Evolutionary conservation across 257 asterid genomes (phyloP), one percentile per base, ranked within the genome.

Genomic region (Gentiana macrophylla): DNA sequence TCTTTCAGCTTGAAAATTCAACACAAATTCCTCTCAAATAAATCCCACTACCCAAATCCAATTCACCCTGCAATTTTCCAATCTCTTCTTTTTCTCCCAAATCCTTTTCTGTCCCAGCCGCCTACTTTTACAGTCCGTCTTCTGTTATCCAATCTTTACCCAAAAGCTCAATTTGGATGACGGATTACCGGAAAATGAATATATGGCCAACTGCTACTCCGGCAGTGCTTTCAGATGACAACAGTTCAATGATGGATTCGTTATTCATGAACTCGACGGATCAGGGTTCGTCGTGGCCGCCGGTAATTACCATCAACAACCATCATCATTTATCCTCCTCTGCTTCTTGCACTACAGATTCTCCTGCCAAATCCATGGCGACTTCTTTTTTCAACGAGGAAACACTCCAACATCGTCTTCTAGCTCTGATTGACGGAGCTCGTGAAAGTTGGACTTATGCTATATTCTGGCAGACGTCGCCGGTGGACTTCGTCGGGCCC

Each of bases 401-500:
- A 12, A 80, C 82, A 2, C 82, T 89, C 4, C 97, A 89, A 67
- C 93, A 84, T 60, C 82, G 94, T 2, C 83, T 89, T 1, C 87
- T 70, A 9, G 51, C 90, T 12, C 35, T 89, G 36, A 86, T 89
- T 37, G 97, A 89, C 13, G 86, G 87, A 57, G 82, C 94, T 2
- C 62, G 59, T 2, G 94, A 89, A 69, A 62, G 74, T 70, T 89
- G 95, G 95, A 86, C 97, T 2, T 89, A 89, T 56, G 95, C 95
- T 0, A 89, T 89, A 9, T 89, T 89, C 78, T 89, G 97, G 97
- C 95, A 89, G 50, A 71, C 82, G 0, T 80, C 95, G 1, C 81
- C 59, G 2, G 58, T 60, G 1, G 90, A 79, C 32, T 67, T 61
- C 59, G 74, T 80, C 3, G 72, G 73, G 13, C 72, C 83, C 0